Evolutionary conservation across 78 protist genomes (phyloP).

Genomic region (Tieghemostelium lacteum): DNA sequence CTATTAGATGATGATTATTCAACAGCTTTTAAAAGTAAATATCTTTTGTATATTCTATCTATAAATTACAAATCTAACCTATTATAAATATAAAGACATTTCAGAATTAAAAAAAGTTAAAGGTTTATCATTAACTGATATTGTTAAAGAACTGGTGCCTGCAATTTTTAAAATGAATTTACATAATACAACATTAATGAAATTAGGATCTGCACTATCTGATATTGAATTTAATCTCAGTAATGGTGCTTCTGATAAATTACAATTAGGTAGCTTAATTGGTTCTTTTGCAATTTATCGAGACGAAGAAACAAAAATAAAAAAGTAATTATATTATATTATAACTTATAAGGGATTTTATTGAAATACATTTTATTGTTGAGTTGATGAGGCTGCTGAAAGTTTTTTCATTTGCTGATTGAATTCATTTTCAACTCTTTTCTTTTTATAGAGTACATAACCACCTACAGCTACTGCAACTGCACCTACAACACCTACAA

Average conservation of each 20-base stretch:
- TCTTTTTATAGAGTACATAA: too few species aligned
- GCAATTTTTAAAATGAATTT: not conserved
- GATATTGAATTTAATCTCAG: conserved; percentile 73
- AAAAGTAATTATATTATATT: too few species aligned
- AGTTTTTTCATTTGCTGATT: too few species aligned
- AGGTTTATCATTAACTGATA: conserved; percentile 86
- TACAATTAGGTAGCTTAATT: conserved; percentile 71
- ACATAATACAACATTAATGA: not conserved
- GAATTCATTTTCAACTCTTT: not conserved
- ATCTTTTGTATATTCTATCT: not conserved
- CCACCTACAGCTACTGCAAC: not conserved
- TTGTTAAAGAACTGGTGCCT: conserved; percentile 34
- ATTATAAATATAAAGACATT: not conserved
- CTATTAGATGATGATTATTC: conserved; percentile 71
- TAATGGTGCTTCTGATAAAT: conserved; percentile 66
- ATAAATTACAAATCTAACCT: not conserved
- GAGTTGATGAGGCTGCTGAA: too few species aligned
- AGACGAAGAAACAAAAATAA: conserved; percentile 48
- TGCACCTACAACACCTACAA: not conserved
- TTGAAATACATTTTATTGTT: too few species aligned
- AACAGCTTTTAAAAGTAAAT: conserved; percentile 49
- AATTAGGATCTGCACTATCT: conserved; percentile 11
- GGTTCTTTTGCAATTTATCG: conserved; percentile 53
- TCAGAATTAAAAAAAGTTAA: conserved; percentile 57
- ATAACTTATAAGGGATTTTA: too few species aligned